phyloP scores from a whole-genome alignment of 768 basidiomycete genomes.

The Krasilnikovozyma curviuscula region DNA sequence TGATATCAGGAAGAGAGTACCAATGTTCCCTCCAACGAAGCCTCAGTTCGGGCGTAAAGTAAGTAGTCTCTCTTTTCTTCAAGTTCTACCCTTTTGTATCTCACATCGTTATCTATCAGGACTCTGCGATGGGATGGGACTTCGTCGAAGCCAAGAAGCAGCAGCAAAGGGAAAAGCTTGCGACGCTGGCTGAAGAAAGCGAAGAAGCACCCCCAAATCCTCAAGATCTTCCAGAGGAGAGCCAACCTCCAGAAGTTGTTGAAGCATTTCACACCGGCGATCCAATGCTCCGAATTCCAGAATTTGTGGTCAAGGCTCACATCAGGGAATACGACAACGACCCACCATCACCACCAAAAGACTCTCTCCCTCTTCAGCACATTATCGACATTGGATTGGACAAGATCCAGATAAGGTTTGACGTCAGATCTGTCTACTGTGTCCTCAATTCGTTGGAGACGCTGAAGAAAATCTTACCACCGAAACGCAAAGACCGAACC shows the following conservation, averaged over 20 bases:
- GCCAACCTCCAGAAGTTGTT: slow-evolving; percentile 4
- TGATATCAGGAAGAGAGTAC: no score
- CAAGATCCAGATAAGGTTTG: slow-evolving; percentile 20
- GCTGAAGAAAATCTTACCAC: slow-evolving; percentile 29
- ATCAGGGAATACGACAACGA: background rate
- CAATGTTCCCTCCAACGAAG: no score
- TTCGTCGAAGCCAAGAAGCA: no score
- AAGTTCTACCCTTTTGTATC: no score
- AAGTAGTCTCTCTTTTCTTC: no score
- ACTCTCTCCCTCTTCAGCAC: slow-evolving; percentile 2
- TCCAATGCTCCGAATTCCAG: slow-evolving; percentile 6
- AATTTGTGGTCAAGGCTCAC: slow-evolving; percentile 1
- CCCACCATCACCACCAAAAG: background rate
- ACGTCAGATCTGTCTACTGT: slow-evolving; percentile 48
- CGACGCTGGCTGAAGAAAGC: no score
- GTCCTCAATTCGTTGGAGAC: slow-evolving; percentile 43
- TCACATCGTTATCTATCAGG: no score
- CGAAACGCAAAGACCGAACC: slow-evolving; percentile 13
- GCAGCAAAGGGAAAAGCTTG: no score
- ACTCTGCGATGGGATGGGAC: no score
- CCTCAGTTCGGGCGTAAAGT: no score
- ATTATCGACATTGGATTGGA: slow-evolving; percentile 11
- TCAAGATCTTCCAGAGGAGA: slow-evolving; percentile 4
- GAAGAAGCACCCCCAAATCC: no score
- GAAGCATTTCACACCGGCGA: background rate